Percentiles rank a stretch among this genome's conserved stretches.
Conservation (phyloP, 345 rosid genomes). For the Barbarea vulgaris region DNA sequence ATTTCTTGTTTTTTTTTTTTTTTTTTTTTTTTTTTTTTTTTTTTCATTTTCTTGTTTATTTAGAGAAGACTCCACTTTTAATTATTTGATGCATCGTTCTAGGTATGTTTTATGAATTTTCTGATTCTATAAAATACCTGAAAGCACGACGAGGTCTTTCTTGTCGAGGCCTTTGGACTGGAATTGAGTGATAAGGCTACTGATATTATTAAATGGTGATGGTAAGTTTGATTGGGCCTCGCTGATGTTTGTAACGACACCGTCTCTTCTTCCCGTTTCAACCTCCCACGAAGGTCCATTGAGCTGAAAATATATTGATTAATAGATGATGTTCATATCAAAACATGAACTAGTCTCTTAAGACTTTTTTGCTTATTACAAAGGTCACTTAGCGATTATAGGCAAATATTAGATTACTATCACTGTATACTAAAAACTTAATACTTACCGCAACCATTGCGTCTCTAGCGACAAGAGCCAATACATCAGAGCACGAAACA, state of each 20-base stretch:
- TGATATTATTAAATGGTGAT: constrained; percentile 47
- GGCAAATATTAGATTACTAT: background rate
- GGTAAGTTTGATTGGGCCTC: constrained; percentile 44
- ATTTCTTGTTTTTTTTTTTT: background rate
- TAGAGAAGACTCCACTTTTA: background rate
- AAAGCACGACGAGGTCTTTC: constrained; percentile 61
- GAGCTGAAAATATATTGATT: constrained; percentile 31
- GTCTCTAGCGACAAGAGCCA: constrained; percentile 73
- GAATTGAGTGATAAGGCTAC: constrained; percentile 41
- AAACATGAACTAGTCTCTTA: background rate
- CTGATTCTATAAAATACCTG: constrained; percentile 43
- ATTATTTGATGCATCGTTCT: background rate
- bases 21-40: too few relatives aligned
- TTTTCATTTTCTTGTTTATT: background rate
- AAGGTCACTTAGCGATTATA: too few relatives aligned
- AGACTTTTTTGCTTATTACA: too few relatives aligned
- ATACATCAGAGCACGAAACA: constrained; percentile 78
- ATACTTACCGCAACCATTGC: constrained; percentile 48
- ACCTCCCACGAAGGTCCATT: constrained; percentile 50
- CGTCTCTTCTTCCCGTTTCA: constrained; percentile 77
- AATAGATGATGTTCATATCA: background rate
- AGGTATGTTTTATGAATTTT: background rate
- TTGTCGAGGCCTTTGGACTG: constrained; percentile 44
- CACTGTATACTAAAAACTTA: background rate
- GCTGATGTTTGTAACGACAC: constrained; percentile 44